These are phyloP conservation scores for Crotalaria pallida DNA, from an alignment of 306 rosid species.

Conservation along the genomic window DNA sequence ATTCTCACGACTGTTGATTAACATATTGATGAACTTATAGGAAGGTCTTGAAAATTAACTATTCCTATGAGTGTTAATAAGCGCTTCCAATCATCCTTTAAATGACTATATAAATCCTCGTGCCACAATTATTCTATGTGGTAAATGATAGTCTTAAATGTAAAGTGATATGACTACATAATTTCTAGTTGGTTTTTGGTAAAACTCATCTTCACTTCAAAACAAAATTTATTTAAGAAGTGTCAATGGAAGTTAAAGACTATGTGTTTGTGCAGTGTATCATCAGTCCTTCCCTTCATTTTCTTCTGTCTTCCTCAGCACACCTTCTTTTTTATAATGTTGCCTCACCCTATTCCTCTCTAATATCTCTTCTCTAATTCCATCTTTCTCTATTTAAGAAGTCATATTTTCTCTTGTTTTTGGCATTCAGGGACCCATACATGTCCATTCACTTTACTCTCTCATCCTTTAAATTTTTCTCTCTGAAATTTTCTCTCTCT, in stretches of 20 bases:
- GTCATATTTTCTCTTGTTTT: background rate
- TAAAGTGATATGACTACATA: no score
- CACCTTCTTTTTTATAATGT: background rate
- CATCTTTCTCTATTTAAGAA: background rate
- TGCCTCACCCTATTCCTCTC: background rate
- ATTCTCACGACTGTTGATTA: no score
- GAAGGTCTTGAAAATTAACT: no score
- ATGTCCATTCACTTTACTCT: background rate
- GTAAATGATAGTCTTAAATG: no score
- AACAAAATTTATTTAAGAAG: conserved; percentile 3
- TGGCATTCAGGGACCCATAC: conserved; percentile 23
- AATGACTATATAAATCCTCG: no score
- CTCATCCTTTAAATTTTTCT: background rate
- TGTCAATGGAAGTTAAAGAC: conserved; percentile 29
- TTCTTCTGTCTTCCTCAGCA: background rate
- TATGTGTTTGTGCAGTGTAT: background rate
- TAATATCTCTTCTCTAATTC: background rate
- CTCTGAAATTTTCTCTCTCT: background rate
- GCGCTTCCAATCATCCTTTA: no score
- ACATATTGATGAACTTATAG: no score
- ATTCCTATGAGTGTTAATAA: no score
- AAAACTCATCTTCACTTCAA: background rate
- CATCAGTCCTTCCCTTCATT: background rate
- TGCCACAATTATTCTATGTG: no score
- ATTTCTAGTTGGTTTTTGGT: no score